Evolutionary conservation across 768 basidiomycete species (phyloP).

Genomic region (Lyophyllum atratum): DNA sequence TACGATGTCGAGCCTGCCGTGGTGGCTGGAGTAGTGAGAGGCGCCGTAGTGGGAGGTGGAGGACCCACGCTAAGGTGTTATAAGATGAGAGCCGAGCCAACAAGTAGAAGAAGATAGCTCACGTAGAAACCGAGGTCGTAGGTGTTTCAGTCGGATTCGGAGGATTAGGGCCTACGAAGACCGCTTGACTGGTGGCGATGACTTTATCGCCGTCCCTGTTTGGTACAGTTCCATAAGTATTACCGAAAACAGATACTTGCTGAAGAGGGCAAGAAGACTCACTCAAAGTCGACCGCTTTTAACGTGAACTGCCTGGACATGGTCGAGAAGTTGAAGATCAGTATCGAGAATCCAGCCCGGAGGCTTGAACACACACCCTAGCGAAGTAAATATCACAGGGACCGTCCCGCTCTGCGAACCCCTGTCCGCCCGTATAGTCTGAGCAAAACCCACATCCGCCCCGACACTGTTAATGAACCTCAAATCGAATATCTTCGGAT

Average conservation of each 20-base stretch:
- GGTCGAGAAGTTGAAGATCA: not conserved
- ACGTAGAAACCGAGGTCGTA: not conserved
- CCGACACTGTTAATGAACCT: not conserved
- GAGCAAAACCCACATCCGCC: not conserved
- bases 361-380: not conserved
- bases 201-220: conserved; percentile 1
- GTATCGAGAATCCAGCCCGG: not conserved
- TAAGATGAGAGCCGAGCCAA: not conserved
- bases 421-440: not conserved
- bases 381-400: not conserved
- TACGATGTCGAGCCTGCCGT: not conserved
- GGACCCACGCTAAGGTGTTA: not conserved
- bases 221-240: not conserved
- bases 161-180: not conserved
- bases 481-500: not conserved
- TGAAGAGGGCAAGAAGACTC: not conserved
- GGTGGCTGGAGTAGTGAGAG: not conserved
- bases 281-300: not conserved
- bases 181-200: not conserved
- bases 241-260: not conserved
- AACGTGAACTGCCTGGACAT: not conserved
- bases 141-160: not conserved
- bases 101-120: not conserved
- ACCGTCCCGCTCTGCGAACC: not conserved
- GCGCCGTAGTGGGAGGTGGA: not conserved